phyloP scores from a whole-genome alignment of 2,329 filamentous ascomycete species.

The Curvularia hawaiiensis region DNA sequence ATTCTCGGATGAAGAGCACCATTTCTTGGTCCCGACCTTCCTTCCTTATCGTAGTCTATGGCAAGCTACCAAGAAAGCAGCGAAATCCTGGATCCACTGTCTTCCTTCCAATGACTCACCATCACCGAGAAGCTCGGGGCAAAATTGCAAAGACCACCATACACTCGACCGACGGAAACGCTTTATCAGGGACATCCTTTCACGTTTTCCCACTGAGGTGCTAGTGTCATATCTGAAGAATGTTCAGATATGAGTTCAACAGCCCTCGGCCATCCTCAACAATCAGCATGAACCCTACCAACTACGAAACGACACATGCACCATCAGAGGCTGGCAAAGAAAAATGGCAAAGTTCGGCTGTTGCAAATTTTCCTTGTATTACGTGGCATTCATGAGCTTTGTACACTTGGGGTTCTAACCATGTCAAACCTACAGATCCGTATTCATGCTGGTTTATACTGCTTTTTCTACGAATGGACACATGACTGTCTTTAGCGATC shows the following conservation, averaged over 20 bases:
- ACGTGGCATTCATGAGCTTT: not conserved
- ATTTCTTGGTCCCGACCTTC: not conserved
- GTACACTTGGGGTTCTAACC: not conserved
- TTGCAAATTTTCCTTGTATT: not conserved
- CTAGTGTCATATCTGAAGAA: not conserved
- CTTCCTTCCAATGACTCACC: not conserved
- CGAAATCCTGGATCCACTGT: not conserved
- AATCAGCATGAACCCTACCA: not conserved
- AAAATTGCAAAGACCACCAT: not conserved
- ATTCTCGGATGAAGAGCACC: not conserved
- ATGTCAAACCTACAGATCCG: not conserved
- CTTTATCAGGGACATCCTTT: not conserved
- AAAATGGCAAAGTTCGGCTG: not conserved
- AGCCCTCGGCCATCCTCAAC: not conserved
- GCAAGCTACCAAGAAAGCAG: too few relatives aligned
- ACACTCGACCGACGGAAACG: not conserved
- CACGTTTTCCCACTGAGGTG: not conserved
- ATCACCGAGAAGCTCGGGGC: not conserved
- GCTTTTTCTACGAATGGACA: not conserved
- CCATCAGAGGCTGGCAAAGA: not conserved
- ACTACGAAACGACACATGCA: too few relatives aligned
- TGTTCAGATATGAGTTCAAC: not conserved
- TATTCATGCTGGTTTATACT: not conserved
- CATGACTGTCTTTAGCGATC: too few relatives aligned
- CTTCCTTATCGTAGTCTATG: not conserved